A percentile compares a stretch with the other conserved stretches of the same genome.
These are phyloP conservation scores for Parvularia atlantis DNA, from an alignment of 78 protist species.

Conservation along the genomic window DNA sequence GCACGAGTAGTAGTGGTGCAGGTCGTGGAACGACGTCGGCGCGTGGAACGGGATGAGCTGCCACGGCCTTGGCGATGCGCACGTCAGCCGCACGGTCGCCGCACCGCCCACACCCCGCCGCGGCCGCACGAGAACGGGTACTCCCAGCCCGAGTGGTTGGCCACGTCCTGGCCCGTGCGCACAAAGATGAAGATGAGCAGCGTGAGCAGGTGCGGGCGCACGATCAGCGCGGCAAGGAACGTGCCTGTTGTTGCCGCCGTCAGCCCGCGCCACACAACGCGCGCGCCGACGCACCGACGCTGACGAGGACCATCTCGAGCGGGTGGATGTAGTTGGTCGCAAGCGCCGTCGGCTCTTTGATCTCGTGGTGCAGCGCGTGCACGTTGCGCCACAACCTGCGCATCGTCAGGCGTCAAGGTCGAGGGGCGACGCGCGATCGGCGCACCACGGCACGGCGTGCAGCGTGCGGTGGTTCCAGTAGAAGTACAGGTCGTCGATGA, in stretches of 20 bases:
- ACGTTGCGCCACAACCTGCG: not conserved
- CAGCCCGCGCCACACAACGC: not conserved
- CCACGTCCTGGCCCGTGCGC: not conserved
- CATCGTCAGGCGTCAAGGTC: too few relatives aligned
- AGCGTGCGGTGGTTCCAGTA: not conserved
- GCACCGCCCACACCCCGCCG: not conserved
- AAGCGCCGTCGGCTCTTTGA: not conserved
- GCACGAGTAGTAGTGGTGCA: not conserved
- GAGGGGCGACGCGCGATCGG: too few relatives aligned
- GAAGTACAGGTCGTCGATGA: not conserved
- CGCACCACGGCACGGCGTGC: not conserved
- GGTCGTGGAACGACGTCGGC: not conserved
- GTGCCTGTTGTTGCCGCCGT: not conserved
- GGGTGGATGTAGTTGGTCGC: not conserved
- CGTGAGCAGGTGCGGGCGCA: not conserved
- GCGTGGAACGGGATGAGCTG: not conserved
- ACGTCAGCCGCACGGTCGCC: not conserved
- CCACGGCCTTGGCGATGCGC: not conserved
- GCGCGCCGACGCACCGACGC: not conserved
- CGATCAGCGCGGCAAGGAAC: not conserved
- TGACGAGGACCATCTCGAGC: not conserved
- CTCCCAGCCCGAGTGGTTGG: not conserved
- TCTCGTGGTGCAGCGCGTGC: not conserved
- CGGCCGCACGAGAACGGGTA: not conserved
- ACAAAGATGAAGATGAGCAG: not conserved